Conservation (phyloP, 352 stramenopile species). For the Aphanomyces cochlioides region DNA sequence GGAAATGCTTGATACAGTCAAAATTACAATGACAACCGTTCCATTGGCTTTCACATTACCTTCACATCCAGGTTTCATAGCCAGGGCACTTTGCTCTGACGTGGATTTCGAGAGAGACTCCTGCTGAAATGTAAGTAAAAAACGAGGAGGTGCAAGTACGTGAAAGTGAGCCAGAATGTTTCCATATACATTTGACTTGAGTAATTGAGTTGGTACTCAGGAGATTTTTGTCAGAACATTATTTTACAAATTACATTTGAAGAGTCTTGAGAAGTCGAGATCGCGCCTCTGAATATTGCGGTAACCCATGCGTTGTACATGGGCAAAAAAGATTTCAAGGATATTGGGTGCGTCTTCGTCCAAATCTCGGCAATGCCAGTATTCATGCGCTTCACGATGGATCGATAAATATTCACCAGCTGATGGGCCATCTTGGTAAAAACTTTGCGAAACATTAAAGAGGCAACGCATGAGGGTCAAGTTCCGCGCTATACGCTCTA, state of each 20-base stretch:
- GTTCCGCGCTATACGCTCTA: not conserved
- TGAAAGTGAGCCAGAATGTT: too few species aligned
- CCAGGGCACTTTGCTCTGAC: too few species aligned
- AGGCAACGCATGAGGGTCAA: not conserved
- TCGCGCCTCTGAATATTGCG: constrained; percentile 17
- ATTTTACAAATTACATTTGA: not conserved
- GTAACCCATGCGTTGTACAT: not conserved
- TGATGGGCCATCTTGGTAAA: not conserved
- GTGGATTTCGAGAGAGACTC: too few species aligned
- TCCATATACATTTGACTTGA: too few species aligned
- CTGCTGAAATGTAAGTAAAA: too few species aligned
- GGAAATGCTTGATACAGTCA: too few species aligned
- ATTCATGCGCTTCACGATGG: not conserved
- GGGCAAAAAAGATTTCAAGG: not conserved
- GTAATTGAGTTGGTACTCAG: too few species aligned
- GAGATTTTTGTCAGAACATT: too few species aligned
- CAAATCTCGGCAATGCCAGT: not conserved
- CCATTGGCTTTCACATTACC: too few species aligned
- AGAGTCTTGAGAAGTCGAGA: not conserved
- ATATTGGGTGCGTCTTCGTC: not conserved
- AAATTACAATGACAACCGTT: too few species aligned
- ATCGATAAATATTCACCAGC: not conserved
- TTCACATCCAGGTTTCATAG: too few species aligned
- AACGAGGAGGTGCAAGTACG: too few species aligned
- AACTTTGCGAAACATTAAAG: constrained; percentile 6